Evolutionary conservation across 176 grass and related monocot species (phyloP), one percentile per base, ranked within the genome.

Genomic region (Leersia perrieri): DNA sequence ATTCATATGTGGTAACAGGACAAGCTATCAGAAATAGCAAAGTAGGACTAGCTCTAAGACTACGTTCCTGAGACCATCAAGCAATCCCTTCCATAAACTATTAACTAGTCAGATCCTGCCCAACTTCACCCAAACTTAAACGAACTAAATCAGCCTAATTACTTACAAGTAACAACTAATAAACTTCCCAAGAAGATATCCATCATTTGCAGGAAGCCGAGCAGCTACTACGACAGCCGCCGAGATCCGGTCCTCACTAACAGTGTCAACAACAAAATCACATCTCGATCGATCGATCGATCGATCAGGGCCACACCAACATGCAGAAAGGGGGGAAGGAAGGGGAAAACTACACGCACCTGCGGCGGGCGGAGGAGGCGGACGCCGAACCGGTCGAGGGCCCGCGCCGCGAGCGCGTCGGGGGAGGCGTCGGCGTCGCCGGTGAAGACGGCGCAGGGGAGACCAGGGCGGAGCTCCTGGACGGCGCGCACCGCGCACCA

Each of bases 401-500:
- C 92, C 0, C 92, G 92, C 2, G 76, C 75, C 10, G 68, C 33
- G 7, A 99, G 84, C 7, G 58, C 86, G 0, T 93, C 86, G 11
- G 96, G 79, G 7, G 92, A 88, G 16, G 90, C 92, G 1, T 99
- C 92, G 30, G 88, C 73, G 38, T 99, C 92, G 10, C 96, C 96
- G 7, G 90, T 99, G 87, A 84, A 99, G 4, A 95, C 47, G 25
- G 82, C 87, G 75, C 90, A 93, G 27, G 92, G 88, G 35, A 99
- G 78, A 38, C 63, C 88, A 0, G 95, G 86, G 51, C 72, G 78
- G 67, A 93, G 90, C 47, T 95, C 84, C 74, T 99, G 96, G 42
- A 95, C 76, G 10, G 90, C 96, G 64, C 84, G 83, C 27, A 99
- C 88, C 10, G 96, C 90, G 78, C 96, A 99, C 96, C 96, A 99